Conservation (phyloP, 1,284 basidiomycete genomes). For the Rhizoctonia solani region DNA sequence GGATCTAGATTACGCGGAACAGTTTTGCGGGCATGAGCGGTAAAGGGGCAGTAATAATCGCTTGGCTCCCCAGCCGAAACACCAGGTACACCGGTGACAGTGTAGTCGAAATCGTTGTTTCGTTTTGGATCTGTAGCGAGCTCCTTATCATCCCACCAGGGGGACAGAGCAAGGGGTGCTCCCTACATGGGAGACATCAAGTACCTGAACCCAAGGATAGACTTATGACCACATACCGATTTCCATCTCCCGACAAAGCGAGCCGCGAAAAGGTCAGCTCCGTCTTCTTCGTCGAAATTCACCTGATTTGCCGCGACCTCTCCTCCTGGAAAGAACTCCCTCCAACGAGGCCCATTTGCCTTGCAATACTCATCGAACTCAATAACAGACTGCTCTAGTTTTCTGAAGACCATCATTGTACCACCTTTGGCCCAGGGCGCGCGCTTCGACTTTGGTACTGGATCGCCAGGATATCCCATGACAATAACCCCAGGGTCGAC, state of each 20-base stretch:
- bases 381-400: slow-evolving; percentile 17
- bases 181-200: too few relatives aligned
- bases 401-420: slow-evolving; percentile 46
- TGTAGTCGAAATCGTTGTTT: slow-evolving; percentile 44
- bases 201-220: slow-evolving; percentile 1
- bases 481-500: slow-evolving; percentile 30
- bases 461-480: slow-evolving; percentile 31
- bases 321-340: too few relatives aligned
- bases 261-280: slow-evolving; percentile 42
- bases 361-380: too few relatives aligned
- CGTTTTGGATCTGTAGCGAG: slow-evolving; percentile 29
- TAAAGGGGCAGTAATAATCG: slow-evolving; percentile 44
- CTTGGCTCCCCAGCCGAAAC: not conserved
- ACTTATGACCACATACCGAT: not conserved
- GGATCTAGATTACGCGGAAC: slow-evolving; percentile 43
- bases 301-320: not conserved
- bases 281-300: slow-evolving; percentile 28
- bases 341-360: too few relatives aligned
- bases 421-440: slow-evolving; percentile 44
- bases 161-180: too few relatives aligned
- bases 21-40: slow-evolving; percentile 45
- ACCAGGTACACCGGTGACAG: slow-evolving; percentile 1
- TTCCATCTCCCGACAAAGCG: slow-evolving; percentile 43
- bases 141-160: slow-evolving; percentile 37
- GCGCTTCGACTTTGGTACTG: slow-evolving; percentile 26